Conservation (phyloP, 768 basidiomycete species). For the Russula ochroleuca region DNA sequence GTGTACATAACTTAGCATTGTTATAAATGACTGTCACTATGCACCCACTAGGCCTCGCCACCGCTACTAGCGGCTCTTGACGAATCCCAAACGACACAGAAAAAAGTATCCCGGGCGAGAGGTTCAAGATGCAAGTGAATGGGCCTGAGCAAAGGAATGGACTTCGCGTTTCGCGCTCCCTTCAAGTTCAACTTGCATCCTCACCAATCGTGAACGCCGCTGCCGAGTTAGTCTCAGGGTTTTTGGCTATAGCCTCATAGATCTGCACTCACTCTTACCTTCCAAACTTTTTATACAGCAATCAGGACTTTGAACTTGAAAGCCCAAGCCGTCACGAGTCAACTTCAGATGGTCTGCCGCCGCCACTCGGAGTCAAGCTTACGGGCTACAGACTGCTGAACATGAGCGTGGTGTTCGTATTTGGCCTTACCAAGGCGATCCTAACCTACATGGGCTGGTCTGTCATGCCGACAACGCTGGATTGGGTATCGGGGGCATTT, state of each 20-base stretch:
- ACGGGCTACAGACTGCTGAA: constrained; percentile 14
- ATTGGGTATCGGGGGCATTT: constrained; percentile 11
- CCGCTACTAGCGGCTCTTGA: neutral
- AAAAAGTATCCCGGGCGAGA: neutral
- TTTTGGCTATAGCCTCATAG: neutral
- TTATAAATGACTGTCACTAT: no score
- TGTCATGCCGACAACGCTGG: constrained; percentile 5
- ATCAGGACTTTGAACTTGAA: neutral
- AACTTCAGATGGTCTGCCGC: neutral
- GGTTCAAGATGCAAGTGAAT: neutral
- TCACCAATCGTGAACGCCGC: neutral
- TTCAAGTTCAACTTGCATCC: neutral
- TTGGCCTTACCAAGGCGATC: constrained; percentile 5
- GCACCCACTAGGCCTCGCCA: neutral
- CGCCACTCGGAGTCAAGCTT: constrained; percentile 12
- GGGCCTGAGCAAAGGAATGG: neutral
- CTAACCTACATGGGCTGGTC: constrained; percentile 12
- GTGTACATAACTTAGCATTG: no score
- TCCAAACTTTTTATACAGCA: neutral
- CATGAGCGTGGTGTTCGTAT: neutral
- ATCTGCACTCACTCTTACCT: neutral
- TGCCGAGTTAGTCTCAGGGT: neutral
- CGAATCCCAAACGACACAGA: neutral
- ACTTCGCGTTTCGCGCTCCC: neutral
- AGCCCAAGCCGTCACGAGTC: neutral